Conservation (phyloP, 164 flowering plant species). For the Dillenia suffruticosa region DNA sequence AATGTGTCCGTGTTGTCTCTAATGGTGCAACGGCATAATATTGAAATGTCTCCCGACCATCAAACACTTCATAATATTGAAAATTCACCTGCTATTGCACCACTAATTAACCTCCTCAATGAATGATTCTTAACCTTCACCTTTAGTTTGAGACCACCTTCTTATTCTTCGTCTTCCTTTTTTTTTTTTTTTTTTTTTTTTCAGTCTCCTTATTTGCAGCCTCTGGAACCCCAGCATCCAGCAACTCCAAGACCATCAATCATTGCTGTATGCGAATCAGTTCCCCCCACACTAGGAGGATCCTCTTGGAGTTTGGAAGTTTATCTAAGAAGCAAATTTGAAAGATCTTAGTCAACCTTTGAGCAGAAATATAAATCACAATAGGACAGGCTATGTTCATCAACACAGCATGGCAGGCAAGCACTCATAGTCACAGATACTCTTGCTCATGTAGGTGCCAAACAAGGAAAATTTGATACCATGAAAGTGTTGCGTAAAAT, state of each 20-base stretch:
- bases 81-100: conserved; percentile 80
- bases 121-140: conserved; percentile 65
- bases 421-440: too few species aligned
- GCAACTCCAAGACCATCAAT: too few species aligned
- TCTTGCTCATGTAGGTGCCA: too few species aligned
- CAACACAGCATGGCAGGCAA: too few species aligned
- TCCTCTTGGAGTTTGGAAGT: conserved; percentile 77
- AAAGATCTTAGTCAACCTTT: background rate
- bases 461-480: too few species aligned
- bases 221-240: conserved; percentile 26
- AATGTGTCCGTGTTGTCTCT: conserved; percentile 85
- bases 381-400: too few species aligned
- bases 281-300: conserved; percentile 33
- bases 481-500: too few species aligned
- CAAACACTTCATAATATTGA: too few species aligned
- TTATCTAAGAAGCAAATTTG: conserved; percentile 39
- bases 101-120: conserved; percentile 74
- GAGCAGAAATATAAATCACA: too few species aligned
- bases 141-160: conserved; percentile 47
- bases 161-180: too few species aligned
- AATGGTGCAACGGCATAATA: conserved; percentile 73
- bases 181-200: conserved; percentile 45
- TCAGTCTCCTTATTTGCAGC: conserved; percentile 27
- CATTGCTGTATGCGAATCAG: too few species aligned
- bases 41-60: too few species aligned